Evolutionary conservation across 2,329 filamentous ascomycete genomes (phyloP).

Genomic region (Aspergillus tubingensis): DNA sequence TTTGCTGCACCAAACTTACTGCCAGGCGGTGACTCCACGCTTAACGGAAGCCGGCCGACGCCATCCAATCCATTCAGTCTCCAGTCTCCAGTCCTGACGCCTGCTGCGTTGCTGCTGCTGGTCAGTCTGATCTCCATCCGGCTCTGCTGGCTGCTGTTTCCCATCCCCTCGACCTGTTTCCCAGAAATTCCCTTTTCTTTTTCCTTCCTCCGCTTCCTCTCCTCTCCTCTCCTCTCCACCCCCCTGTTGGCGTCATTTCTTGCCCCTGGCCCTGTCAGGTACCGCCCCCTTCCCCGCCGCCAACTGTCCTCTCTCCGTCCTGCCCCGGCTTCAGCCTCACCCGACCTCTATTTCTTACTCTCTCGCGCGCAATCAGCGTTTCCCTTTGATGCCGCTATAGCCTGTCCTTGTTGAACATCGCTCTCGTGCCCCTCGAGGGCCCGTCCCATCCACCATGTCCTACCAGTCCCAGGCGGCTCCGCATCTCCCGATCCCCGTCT

Average conservation of each 20-base stretch:
- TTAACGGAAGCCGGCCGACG: neutral
- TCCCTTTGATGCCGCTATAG: constrained; percentile 27
- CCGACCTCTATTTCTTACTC: neutral
- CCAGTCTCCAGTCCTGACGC: neutral
- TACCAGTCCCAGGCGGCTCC: constrained; percentile 30
- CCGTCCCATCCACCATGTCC: constrained; percentile 31
- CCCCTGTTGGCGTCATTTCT: neutral
- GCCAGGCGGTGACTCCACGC: constrained; percentile 3
- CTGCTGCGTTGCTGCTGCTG: constrained; percentile 13
- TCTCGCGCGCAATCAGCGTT: no score
- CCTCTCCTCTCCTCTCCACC: neutral
- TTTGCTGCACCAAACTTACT: neutral
- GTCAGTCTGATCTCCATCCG: constrained; percentile 5
- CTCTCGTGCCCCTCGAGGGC: constrained; percentile 29
- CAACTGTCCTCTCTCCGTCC: constrained; percentile 24
- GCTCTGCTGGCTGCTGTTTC: neutral
- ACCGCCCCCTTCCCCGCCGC: constrained; percentile 25
- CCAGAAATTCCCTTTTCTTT: neutral
- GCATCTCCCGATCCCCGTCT: constrained; percentile 32
- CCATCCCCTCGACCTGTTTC: constrained; percentile 3
- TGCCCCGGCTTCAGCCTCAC: constrained; percentile 3
- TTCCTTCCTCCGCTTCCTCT: neutral
- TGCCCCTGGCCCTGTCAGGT: constrained; percentile 14
- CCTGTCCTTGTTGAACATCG: constrained; percentile 4
- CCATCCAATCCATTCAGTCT: neutral